Conservation (phyloP, 2,329 filamentous ascomycete species). For the Aureobasidium lini region DNA sequence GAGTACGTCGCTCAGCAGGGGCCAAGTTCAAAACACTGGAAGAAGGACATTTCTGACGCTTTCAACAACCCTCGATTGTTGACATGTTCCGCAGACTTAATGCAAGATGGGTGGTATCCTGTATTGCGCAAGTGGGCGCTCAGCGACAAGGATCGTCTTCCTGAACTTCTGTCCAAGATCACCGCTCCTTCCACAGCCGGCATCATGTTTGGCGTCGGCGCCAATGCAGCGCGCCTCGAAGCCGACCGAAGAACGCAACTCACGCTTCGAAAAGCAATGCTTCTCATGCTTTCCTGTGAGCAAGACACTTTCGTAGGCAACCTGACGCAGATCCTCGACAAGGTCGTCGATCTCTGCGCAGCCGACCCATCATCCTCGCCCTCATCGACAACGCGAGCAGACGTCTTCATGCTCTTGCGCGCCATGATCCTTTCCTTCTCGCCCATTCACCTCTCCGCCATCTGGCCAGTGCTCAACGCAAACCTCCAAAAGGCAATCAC, state of each 20-base stretch:
- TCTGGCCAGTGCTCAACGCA: conserved; percentile 86
- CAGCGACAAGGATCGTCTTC: conserved; percentile 79
- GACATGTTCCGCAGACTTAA: conserved; percentile 55
- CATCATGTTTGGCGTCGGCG: conserved; percentile 97
- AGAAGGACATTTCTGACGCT: conserved; percentile 82
- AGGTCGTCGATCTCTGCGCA: conserved; percentile 74
- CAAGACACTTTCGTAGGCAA: conserved; percentile 75
- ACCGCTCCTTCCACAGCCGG: conserved; percentile 83
- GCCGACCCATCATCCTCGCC: conserved; percentile 85
- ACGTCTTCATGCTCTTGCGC: conserved; percentile 82
- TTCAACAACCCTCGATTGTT: conserved; percentile 90
- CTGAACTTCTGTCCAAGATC: conserved; percentile 71
- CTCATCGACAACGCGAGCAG: conserved; percentile 79
- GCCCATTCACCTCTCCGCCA: conserved; percentile 67
- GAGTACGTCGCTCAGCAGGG: conserved; percentile 70
- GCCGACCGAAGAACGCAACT: conserved; percentile 89
- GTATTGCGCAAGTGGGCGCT: conserved; percentile 77
- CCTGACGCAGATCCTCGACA: conserved; percentile 66
- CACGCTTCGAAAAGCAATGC: conserved; percentile 73
- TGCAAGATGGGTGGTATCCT: conserved; percentile 70
- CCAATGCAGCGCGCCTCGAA: conserved; percentile 86
- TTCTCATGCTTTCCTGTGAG: conserved; percentile 68
- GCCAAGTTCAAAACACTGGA: conserved; percentile 82
- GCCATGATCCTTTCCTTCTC: conserved; percentile 74
- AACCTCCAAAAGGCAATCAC: conserved; percentile 76